These are phyloP conservation scores for Apostasia shenzhenica DNA, from an alignment of 106 monocot genomes.

Conservation along the genomic window DNA sequence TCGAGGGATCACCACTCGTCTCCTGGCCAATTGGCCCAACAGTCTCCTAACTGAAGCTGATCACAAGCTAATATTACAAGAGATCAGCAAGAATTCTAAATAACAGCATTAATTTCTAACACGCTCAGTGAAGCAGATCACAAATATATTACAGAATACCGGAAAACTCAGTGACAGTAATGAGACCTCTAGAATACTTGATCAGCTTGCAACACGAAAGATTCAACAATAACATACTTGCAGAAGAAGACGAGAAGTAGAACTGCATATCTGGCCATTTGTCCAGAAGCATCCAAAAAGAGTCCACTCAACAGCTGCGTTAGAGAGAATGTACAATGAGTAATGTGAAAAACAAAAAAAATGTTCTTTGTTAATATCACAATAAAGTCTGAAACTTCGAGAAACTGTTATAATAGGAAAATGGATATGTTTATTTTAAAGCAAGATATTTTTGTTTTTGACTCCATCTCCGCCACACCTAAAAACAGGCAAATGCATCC, in stretches of 20 bases:
- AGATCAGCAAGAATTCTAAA: too few species aligned
- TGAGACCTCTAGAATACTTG: not conserved
- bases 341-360: not conserved
- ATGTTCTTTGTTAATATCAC: not conserved
- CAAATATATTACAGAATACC: not conserved
- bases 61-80: too few species aligned
- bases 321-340: constrained; percentile 3
- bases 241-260: constrained; percentile 93
- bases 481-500: not conserved
- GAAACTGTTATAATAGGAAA: too few species aligned
- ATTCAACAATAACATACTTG: constrained; percentile 52
- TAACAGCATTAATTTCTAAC: too few species aligned
- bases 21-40: too few species aligned
- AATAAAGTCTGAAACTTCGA: not conserved
- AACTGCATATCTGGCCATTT: constrained; percentile 99
- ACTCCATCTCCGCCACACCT: not conserved
- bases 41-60: too few species aligned
- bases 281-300: constrained; percentile 98
- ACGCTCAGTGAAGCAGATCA: not conserved
- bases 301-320: constrained; percentile 89
- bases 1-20: too few species aligned
- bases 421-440: not conserved
- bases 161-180: not conserved
- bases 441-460: not conserved
- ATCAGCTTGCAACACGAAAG: not conserved